phyloP scores from a whole-genome alignment of 805 yeast genomes.

The Monosporozyma solicola region DNA sequence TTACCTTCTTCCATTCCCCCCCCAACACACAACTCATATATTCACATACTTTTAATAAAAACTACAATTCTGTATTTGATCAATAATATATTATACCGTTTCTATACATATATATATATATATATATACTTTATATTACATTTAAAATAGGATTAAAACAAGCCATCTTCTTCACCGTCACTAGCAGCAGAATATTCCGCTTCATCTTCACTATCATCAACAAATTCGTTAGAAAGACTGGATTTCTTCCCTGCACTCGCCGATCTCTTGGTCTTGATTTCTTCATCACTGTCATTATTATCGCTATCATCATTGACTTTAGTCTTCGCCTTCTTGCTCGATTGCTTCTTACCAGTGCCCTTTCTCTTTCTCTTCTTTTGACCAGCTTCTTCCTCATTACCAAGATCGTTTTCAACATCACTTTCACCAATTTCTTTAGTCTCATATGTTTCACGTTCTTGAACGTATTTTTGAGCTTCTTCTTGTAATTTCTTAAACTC shows the following conservation, averaged over 20 bases:
- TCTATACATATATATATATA: not conserved
- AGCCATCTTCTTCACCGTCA: conserved; percentile 12
- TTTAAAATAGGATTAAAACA: conserved; percentile 9
- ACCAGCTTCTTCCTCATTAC: conserved; percentile 19
- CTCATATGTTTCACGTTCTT: conserved; percentile 36
- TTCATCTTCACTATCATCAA: conserved; percentile 39
- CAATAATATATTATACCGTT: not conserved
- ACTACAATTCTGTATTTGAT: not conserved
- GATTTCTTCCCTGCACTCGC: conserved; percentile 23
- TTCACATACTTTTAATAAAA: not conserved
- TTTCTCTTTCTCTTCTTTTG: conserved; percentile 13
- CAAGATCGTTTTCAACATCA: conserved; percentile 21
- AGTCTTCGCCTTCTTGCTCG: not conserved
- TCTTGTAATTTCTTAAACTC: conserved; percentile 45
- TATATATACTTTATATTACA: not conserved
- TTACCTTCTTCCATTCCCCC: not conserved
- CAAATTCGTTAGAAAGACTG: conserved; percentile 31
- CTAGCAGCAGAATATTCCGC: conserved; percentile 11
- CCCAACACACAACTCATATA: not conserved
- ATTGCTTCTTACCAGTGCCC: conserved; percentile 7
- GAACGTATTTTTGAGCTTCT: conserved; percentile 49
- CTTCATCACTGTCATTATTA: conserved; percentile 17
- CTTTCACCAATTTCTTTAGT: conserved; percentile 35
- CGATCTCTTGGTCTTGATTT: conserved; percentile 8
- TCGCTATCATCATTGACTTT: conserved; percentile 10